A percentile compares a stretch with the other conserved stretches of the same genome.
These are phyloP conservation scores for Podaxis sp. DNA, from an alignment of 768 basidiomycete genomes.

Conservation along the genomic window DNA sequence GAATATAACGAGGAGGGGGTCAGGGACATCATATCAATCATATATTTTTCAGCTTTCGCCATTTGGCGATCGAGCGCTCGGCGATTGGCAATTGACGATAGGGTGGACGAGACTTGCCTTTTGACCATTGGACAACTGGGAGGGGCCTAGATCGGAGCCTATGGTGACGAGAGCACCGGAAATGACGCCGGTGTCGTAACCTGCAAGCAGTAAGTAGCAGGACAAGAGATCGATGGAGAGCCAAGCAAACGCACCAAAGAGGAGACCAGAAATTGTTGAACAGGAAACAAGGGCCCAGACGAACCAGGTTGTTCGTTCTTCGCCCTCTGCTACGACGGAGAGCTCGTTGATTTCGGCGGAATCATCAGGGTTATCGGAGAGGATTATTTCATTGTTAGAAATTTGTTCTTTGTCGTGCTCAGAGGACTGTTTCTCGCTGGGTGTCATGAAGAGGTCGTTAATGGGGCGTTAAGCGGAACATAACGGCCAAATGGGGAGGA, in stretches of 20 bases:
- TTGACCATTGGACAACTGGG: conserved; percentile 54
- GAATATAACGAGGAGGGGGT: background rate
- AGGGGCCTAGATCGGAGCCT: conserved; percentile 60
- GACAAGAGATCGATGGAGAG: background rate
- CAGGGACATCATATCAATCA: background rate
- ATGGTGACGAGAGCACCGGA: conserved; percentile 81
- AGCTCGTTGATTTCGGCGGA: conserved; percentile 59
- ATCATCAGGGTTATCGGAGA: conserved; percentile 16
- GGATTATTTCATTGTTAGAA: background rate
- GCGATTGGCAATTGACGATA: too few relatives aligned
- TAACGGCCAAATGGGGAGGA: background rate
- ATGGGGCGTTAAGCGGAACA: background rate
- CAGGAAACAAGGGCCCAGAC: conserved; percentile 76
- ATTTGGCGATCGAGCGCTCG: background rate
- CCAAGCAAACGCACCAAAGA: conserved; percentile 55
- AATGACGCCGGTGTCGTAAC: conserved; percentile 81
- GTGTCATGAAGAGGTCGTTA: background rate
- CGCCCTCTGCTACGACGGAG: conserved; percentile 60
- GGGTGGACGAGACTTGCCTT: conserved; percentile 41
- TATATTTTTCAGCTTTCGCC: background rate
- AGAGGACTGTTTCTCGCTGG: conserved; percentile 8
- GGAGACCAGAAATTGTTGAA: conserved; percentile 72
- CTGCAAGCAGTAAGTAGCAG: conserved; percentile 30
- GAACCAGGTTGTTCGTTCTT: conserved; percentile 67
- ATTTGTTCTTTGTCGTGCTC: conserved; percentile 5